These are phyloP conservation scores for Penicillium hordei DNA, from an alignment of 2,329 filamentous ascomycete species.

Conservation along the genomic window DNA sequence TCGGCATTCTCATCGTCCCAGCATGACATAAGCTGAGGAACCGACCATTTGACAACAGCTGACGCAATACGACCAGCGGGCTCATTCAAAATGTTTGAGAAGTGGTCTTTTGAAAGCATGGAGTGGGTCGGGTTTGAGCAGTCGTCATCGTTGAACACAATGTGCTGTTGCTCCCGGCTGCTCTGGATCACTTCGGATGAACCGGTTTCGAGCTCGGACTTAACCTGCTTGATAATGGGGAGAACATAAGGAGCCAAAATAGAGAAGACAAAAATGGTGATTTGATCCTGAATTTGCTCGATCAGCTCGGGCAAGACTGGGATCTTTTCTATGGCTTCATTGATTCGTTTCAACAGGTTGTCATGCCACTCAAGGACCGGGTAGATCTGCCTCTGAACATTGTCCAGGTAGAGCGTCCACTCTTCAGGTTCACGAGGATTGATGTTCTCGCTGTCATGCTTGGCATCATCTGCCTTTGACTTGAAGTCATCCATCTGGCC, in stretches of 20 bases:
- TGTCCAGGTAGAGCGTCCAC: conserved; percentile 73
- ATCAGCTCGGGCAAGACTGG: conserved; percentile 81
- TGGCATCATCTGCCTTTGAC: conserved; percentile 68
- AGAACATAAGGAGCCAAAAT: conserved; percentile 84
- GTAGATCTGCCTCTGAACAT: conserved; percentile 76
- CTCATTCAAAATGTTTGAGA: conserved; percentile 86
- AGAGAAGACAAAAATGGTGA: conserved; percentile 88
- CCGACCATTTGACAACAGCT: conserved; percentile 76
- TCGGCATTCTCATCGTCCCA: conserved; percentile 78
- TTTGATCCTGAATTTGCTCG: conserved; percentile 81
- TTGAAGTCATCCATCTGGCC: conserved; percentile 77
- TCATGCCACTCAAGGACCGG: conserved; percentile 91
- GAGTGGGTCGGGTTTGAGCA: conserved; percentile 85
- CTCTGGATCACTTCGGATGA: conserved; percentile 84
- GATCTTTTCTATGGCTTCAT: conserved; percentile 76
- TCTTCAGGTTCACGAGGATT: conserved; percentile 80
- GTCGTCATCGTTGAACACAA: conserved; percentile 79
- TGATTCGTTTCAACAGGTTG: conserved; percentile 76
- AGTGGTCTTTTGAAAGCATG: conserved; percentile 95
- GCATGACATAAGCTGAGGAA: conserved; percentile 82
- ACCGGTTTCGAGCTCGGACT: conserved; percentile 80
- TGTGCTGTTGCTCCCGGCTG: conserved; percentile 77
- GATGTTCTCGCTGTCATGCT: conserved; percentile 72
- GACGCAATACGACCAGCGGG: conserved; percentile 80
- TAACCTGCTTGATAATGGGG: conserved; percentile 82